These are phyloP conservation scores for Collybia nuda DNA, from an alignment of 768 basidiomycete genomes.

Conservation along the genomic window DNA sequence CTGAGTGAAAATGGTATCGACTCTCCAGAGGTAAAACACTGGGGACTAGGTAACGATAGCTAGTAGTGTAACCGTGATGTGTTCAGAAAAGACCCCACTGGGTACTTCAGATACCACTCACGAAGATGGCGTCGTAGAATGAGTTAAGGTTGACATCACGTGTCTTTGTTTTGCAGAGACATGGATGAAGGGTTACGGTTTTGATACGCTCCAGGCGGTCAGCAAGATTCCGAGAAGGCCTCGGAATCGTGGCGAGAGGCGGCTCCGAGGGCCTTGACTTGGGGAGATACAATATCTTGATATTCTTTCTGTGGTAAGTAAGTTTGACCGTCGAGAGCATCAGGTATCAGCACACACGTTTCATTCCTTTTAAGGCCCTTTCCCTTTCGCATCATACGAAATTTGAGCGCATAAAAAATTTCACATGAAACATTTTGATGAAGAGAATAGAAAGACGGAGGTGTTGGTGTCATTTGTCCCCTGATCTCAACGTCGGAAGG, in stretches of 20 bases:
- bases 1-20: constrained; percentile 35
- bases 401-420: constrained; percentile 34
- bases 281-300: constrained; percentile 43
- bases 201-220: constrained; percentile 26
- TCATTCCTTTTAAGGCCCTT: constrained; percentile 34
- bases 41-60: constrained; percentile 37
- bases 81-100: background rate
- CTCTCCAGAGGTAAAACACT: constrained; percentile 38
- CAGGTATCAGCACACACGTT: constrained; percentile 24
- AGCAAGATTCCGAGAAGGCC: constrained; percentile 18
- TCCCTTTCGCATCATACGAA: constrained; percentile 38
- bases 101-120: constrained; percentile 14
- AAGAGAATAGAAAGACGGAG: constrained; percentile 33
- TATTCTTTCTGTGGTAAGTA: constrained; percentile 19
- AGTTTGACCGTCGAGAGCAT: background rate
- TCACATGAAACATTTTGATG: constrained; percentile 28
- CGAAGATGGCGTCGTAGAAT: constrained; percentile 22
- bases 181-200: constrained; percentile 23
- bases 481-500: constrained; percentile 28
- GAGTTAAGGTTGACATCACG: constrained; percentile 8
- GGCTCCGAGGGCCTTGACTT: constrained; percentile 37
- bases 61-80: constrained; percentile 16
- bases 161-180: constrained; percentile 10
- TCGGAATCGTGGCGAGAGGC: constrained; percentile 29
- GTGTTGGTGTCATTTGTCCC: constrained; percentile 26